Base-by-base conservation (phyloP, 306 rosid genomes). In the Begonia peltatifolia region DNA sequence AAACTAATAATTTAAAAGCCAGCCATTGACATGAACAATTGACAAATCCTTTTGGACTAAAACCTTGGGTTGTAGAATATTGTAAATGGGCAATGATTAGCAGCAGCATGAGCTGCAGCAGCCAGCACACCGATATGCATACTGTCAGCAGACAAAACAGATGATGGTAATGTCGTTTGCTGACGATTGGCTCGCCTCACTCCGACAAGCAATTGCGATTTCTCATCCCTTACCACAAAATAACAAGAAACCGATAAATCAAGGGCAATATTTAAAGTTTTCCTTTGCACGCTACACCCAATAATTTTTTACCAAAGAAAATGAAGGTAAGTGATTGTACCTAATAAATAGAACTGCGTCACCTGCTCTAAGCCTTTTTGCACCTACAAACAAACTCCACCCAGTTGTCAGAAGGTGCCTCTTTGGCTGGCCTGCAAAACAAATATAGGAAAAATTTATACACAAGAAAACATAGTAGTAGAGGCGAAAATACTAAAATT, bases 41-140 rank as follows among this genome's bases (percentile, higher is more conserved):
- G 38, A 30, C 48, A 44, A 2, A 7, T 44, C n/a, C 14, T n/a
- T 42, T 16, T 17, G 11, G 54, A 14, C 14, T 47, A 30, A 4
- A 63, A 86, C 97, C 97, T 92, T 60, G 99, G 99, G 69, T 92
- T 92, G 75, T 92, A 92, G 78, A 86, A 92, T 59, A 92, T 77
- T 8, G 96, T 77, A 67, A 86, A 92, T 10, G 94, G 82, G 60
- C 87, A 83, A 12, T 84, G 80, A 56, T 77, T 83, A 17, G 99
- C 70, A 36, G 99, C 94, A 54, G 99, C 99, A 58, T 92, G 94
- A 63, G 99, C 99, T 11, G 99, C 99, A 12, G 94, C 99, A 55
- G 99, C 99, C 60, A 92, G 99, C 56, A 92, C 88, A 15, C 99
- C 99, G 12, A 92, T 92, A 71, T 92, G 99, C 99, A 92, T 92